A percentile compares a stretch with the other conserved stretches of the same genome.
These are phyloP conservation scores for Ustilago nuda DNA, from an alignment of 1,284 basidiomycete species.

Conservation along the genomic window DNA sequence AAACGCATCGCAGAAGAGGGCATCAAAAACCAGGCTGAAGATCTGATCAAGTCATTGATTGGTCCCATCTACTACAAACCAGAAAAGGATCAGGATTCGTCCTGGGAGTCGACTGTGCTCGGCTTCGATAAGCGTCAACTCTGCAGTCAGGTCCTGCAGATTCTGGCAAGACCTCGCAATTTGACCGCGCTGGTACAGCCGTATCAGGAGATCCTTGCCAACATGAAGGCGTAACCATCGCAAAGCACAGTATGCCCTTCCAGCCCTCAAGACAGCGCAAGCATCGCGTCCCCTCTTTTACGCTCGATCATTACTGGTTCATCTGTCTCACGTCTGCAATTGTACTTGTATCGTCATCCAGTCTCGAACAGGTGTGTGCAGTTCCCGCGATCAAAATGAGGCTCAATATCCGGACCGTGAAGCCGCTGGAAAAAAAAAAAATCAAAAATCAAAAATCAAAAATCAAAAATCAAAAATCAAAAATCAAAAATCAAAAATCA, in stretches of 20 bases:
- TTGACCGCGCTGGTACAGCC: slow-evolving; percentile 47
- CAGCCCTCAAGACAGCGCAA: too few relatives aligned
- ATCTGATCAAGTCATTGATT: slow-evolving; percentile 60
- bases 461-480: neutral
- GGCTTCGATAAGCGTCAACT: slow-evolving; percentile 49
- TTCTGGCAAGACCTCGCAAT: slow-evolving; percentile 47
- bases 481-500: neutral
- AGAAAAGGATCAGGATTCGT: slow-evolving; percentile 35
- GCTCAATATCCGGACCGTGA: too few relatives aligned
- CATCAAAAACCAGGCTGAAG: slow-evolving; percentile 63
- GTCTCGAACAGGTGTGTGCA: neutral
- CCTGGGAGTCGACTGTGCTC: slow-evolving; percentile 44
- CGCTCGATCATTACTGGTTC: neutral
- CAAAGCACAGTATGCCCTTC: neutral
- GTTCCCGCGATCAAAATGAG: too few relatives aligned
- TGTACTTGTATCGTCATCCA: slow-evolving; percentile 1
- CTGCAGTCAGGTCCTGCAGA: slow-evolving; percentile 46
- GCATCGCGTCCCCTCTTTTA: neutral
- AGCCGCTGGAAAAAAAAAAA: too few relatives aligned
- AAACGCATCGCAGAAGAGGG: slow-evolving; percentile 63
- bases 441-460: neutral
- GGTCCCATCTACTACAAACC: slow-evolving; percentile 65
- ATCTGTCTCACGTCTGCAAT: neutral
- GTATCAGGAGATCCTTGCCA: slow-evolving; percentile 50
- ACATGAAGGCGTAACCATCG: slow-evolving; percentile 28